Evolutionary conservation across 2,329 filamentous ascomycete genomes (phyloP).

Genomic region (Laburnicola sp.): DNA sequence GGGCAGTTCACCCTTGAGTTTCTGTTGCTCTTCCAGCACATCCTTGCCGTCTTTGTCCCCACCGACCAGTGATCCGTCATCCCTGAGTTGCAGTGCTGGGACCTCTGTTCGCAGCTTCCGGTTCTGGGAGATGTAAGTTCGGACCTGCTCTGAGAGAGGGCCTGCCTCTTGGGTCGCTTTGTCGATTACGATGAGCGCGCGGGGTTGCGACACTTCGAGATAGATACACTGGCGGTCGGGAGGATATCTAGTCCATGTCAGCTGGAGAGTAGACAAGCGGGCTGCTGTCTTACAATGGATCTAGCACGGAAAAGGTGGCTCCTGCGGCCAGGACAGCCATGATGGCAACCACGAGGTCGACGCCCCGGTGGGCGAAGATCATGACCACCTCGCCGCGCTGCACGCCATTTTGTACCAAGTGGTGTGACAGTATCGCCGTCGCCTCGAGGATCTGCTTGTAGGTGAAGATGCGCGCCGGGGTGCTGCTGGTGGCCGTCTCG

Average conservation of each 20-base stretch:
- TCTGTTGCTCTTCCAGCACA: conserved; percentile 60
- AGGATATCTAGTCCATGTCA: conserved; percentile 63
- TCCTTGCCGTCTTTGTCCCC: conserved; percentile 69
- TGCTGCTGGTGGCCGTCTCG: conserved; percentile 60
- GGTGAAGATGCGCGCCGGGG: conserved; percentile 69
- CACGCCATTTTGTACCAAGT: conserved; percentile 73
- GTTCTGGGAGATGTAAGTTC: conserved; percentile 71
- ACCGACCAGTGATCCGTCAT: conserved; percentile 73
- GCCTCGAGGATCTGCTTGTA: conserved; percentile 87
- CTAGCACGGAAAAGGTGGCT: conserved; percentile 67
- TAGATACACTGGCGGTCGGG: conserved; percentile 80
- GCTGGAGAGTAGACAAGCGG: not conserved
- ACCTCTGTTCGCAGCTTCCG: conserved; percentile 73
- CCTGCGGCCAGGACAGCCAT: conserved; percentile 72
- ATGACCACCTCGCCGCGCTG: conserved; percentile 86
- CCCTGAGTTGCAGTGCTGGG: conserved; percentile 70
- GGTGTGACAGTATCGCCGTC: conserved; percentile 77
- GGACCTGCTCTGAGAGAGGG: conserved; percentile 62
- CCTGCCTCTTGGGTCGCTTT: conserved; percentile 71
- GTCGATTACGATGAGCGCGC: conserved; percentile 71
- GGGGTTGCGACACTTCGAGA: conserved; percentile 76
- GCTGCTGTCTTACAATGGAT: conserved; percentile 65
- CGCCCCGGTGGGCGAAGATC: conserved; percentile 83
- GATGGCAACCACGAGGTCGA: conserved; percentile 74
- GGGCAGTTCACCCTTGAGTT: conserved; percentile 61